These are phyloP conservation scores for Ophiocordyceps unilateralis DNA, from an alignment of 2,329 filamentous ascomycete species.

Conservation along the genomic window DNA sequence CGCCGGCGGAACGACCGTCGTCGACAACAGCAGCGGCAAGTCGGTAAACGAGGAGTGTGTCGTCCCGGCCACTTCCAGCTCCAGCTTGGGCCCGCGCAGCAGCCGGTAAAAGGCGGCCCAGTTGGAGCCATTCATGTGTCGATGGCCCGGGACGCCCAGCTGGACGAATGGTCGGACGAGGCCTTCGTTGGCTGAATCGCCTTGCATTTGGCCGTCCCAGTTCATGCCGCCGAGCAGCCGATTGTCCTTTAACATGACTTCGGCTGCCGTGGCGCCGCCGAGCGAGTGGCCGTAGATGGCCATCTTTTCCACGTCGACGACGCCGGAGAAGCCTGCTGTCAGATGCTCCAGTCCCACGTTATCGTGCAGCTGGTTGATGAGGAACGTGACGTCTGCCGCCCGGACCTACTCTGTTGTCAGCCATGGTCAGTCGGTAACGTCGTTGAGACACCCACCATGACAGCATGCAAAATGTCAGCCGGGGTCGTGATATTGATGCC, in stretches of 20 bases:
- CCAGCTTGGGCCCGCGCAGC: conserved; percentile 3
- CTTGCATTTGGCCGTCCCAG: conserved; percentile 17
- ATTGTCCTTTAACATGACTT: conserved; percentile 10
- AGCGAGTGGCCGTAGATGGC: conserved; percentile 18
- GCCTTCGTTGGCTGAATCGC: conserved; percentile 6
- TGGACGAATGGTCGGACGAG: conserved; percentile 8
- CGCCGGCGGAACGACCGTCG: neutral
- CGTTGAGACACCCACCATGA: neutral
- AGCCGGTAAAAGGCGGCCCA: conserved; percentile 4
- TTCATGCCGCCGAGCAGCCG: conserved; percentile 17
- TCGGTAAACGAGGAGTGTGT: conserved; percentile 8
- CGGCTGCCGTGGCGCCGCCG: conserved; percentile 16
- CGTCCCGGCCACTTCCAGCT: conserved; percentile 6
- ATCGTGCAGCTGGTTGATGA: conserved; percentile 13
- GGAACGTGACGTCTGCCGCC: conserved; percentile 15
- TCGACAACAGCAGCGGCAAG: conserved; percentile 1
- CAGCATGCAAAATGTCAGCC: neutral
- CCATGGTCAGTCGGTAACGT: neutral
- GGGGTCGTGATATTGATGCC: conserved; percentile 6
- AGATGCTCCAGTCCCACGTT: conserved; percentile 1
- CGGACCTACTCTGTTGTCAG: conserved; percentile 13
- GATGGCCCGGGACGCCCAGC: conserved; percentile 5
- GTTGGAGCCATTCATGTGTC: conserved; percentile 5
- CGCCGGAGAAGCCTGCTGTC: neutral
- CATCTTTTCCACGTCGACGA: conserved; percentile 4